Conservation (phyloP, 176 grass and related monocot genomes). For the Carex littledalei region DNA sequence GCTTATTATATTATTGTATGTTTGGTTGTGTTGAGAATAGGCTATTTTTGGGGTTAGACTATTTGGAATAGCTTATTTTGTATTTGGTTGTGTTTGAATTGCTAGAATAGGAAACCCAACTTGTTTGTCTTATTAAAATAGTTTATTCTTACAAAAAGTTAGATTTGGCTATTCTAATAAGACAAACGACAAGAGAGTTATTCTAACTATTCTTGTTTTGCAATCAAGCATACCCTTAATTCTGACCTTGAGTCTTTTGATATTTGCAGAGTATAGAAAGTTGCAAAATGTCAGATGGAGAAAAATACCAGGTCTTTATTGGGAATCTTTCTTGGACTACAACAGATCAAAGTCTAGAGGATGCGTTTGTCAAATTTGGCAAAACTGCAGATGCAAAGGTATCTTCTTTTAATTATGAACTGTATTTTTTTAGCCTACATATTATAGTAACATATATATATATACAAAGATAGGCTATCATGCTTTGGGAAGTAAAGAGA, state of each 20-base stretch:
- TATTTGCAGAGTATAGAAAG: not conserved
- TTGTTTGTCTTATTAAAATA: no score
- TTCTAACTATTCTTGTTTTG: no score
- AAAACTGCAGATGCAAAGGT: constrained; percentile 91
- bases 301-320: constrained; percentile 79
- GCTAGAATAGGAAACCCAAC: no score
- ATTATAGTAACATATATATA: not conserved
- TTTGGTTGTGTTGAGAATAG: no score
- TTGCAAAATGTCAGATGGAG: constrained; percentile 39
- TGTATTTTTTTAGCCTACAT: not conserved
- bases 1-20: not conserved
- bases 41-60: no score
- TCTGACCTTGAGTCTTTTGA: not conserved
- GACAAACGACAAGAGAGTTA: no score
- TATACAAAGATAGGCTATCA: no score
- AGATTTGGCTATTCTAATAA: no score
- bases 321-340: constrained; percentile 89
- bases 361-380: constrained; percentile 66
- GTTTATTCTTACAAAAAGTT: no score
- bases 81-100: no score
- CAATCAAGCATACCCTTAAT: not conserved
- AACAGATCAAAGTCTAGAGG: constrained; percentile 60
- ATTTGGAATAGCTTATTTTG: no score
- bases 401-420: not conserved
- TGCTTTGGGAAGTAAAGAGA: no score